Conservation (phyloP, 2,329 filamentous ascomycete genomes). For the Penicillium sp. region DNA sequence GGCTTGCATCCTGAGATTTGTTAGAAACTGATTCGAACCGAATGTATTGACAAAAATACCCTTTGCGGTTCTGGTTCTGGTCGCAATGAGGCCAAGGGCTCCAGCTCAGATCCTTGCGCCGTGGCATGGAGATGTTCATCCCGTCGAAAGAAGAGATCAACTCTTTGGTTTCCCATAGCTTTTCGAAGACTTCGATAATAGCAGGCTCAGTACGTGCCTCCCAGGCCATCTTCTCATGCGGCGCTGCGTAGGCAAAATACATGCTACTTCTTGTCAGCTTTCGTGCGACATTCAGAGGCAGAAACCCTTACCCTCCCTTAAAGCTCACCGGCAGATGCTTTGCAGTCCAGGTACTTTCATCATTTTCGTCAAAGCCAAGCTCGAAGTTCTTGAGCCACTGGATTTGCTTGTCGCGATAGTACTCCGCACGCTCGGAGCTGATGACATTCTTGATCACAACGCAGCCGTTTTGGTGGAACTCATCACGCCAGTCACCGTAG, state of each 20-base stretch:
- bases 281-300: background rate
- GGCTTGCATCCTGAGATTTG: constrained; percentile 13
- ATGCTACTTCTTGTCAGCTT: constrained; percentile 7
- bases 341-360: constrained; percentile 44
- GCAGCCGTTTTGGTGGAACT: constrained; percentile 46
- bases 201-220: constrained; percentile 46
- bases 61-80: constrained; percentile 45
- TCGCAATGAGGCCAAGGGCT: constrained; percentile 51
- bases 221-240: constrained; percentile 50
- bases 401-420: constrained; percentile 44
- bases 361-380: constrained; percentile 42
- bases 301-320: constrained; percentile 46
- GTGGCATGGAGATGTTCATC: constrained; percentile 48
- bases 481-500: constrained; percentile 44
- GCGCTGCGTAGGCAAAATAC: constrained; percentile 33
- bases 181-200: constrained; percentile 44
- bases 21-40: background rate
- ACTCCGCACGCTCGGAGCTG: constrained; percentile 38
- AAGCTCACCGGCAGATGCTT: constrained; percentile 47
- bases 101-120: constrained; percentile 41
- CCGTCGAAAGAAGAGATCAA: constrained; percentile 23
- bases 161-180: constrained; percentile 40
- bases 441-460: constrained; percentile 46
- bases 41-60: constrained; percentile 19
- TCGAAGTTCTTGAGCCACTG: constrained; percentile 47